Evolutionary conservation across 2,329 filamentous ascomycete species (phyloP).

Genomic region (Diaporthe citri): DNA sequence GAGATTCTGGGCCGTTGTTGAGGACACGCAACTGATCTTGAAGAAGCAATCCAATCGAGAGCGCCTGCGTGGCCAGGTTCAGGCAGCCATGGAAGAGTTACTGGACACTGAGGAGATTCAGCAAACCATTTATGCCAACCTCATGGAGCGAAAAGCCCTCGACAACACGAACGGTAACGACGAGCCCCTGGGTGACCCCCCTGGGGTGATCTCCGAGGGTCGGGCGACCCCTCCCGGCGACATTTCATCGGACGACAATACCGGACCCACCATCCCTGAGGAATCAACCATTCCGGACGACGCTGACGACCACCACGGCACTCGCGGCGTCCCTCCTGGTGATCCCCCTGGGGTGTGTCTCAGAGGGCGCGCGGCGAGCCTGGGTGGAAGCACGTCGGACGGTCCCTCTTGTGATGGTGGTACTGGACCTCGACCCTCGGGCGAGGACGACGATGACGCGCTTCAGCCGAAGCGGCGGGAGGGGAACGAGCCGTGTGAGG

Average conservation of each 20-base stretch:
- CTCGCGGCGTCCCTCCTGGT: not conserved
- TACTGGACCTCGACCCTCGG: not conserved
- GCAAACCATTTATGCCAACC: not conserved
- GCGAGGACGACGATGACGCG: not conserved
- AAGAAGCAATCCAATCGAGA: not conserved
- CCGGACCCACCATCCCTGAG: not conserved
- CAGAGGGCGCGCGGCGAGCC: not conserved
- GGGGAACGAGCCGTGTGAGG: not conserved
- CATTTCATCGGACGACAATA: not conserved
- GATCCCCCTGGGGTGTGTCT: not conserved
- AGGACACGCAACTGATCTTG: not conserved
- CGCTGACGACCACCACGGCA: not conserved
- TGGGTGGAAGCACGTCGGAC: not conserved
- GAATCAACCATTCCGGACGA: not conserved
- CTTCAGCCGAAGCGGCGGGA: not conserved
- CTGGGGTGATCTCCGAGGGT: not conserved
- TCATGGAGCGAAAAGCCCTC: not conserved
- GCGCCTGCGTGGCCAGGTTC: not conserved
- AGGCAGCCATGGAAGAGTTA: rapidly evolving
- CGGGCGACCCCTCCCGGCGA: not conserved
- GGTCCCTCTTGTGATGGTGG: not conserved
- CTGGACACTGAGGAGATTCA: rapidly evolving
- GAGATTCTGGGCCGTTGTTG: not conserved
- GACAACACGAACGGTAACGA: not conserved
- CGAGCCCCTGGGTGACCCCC: not conserved